These are phyloP conservation scores for Rhododendron molle DNA, from an alignment of 148 eudicot genomes.

Conservation along the genomic window DNA sequence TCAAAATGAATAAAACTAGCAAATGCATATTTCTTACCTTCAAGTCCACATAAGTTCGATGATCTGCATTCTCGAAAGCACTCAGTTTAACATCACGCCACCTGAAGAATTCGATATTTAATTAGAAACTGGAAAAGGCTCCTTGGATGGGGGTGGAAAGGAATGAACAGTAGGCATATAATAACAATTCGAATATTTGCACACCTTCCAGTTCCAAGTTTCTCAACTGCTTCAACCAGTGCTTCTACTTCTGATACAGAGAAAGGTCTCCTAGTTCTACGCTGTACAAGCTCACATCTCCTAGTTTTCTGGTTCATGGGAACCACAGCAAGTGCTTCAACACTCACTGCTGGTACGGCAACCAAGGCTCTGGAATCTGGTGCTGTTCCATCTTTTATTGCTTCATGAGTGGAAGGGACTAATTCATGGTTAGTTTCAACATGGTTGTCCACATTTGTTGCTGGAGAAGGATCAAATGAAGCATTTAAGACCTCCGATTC, in stretches of 20 bases:
- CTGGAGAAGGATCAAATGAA: constrained; percentile 25
- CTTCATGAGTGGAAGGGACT: constrained; percentile 31
- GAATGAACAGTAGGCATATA: neutral
- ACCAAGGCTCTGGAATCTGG: constrained; percentile 65
- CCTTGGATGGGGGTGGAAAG: neutral
- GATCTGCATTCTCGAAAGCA: constrained; percentile 81
- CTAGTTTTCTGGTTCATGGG: constrained; percentile 53
- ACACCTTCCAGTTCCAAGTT: constrained; percentile 98
- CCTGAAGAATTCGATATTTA: constrained; percentile 34
- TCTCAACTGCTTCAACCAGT: constrained; percentile 88
- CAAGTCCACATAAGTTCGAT: constrained; percentile 96
- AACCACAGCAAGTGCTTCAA: constrained; percentile 61
- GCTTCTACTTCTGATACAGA: constrained; percentile 95
- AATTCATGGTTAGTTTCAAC: constrained; percentile 38
- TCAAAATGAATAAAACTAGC: constrained; percentile 6
- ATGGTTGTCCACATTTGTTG: constrained; percentile 32
- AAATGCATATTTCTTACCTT: constrained; percentile 49
- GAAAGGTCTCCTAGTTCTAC: constrained; percentile 90
- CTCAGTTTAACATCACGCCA: constrained; percentile 97
- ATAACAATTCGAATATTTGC: neutral
- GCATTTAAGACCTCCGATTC: constrained; percentile 24
- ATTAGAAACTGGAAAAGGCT: neutral
- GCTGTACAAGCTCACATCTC: constrained; percentile 73
- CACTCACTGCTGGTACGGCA: constrained; percentile 39
- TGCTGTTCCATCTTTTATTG: constrained; percentile 21